These are phyloP conservation scores for Nicotiana otophora DNA, from an alignment of 257 asterid species.

Conservation along the genomic window DNA sequence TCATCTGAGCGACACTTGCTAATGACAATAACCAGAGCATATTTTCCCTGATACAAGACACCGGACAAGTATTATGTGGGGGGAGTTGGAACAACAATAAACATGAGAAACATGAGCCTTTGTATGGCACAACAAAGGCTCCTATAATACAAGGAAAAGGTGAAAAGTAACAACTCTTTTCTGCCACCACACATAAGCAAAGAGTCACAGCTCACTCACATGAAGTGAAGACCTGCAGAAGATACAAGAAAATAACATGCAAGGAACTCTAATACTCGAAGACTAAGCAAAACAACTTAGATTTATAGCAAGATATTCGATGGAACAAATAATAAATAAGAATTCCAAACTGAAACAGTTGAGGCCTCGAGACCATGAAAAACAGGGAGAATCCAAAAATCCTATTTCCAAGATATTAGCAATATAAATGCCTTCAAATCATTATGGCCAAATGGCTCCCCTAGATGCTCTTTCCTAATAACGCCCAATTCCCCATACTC, in stretches of 20 bases:
- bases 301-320: constrained; percentile 16
- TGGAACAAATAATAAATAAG: constrained; percentile 11
- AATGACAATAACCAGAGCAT: not conserved
- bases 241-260: not conserved
- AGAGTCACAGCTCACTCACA: not conserved
- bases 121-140: not conserved
- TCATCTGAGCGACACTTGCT: not conserved
- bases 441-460: constrained; percentile 12
- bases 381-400: not conserved
- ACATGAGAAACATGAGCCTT: not conserved
- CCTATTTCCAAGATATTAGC: not conserved
- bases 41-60: not conserved
- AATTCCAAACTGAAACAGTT: constrained; percentile 31
- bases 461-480: constrained; percentile 29
- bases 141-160: not conserved
- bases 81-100: not conserved
- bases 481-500: constrained; percentile 66
- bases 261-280: not conserved
- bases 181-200: not conserved
- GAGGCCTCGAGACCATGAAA: constrained; percentile 10
- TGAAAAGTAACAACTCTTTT: not conserved
- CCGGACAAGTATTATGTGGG: not conserved
- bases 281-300: constrained; percentile 17
- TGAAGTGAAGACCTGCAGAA: not conserved
- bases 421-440: constrained; percentile 15